A percentile compares a stretch with the other conserved stretches of the same genome.
These are phyloP conservation scores for Suillus weaverae DNA, from an alignment of 768 basidiomycete species.

Conservation along the genomic window DNA sequence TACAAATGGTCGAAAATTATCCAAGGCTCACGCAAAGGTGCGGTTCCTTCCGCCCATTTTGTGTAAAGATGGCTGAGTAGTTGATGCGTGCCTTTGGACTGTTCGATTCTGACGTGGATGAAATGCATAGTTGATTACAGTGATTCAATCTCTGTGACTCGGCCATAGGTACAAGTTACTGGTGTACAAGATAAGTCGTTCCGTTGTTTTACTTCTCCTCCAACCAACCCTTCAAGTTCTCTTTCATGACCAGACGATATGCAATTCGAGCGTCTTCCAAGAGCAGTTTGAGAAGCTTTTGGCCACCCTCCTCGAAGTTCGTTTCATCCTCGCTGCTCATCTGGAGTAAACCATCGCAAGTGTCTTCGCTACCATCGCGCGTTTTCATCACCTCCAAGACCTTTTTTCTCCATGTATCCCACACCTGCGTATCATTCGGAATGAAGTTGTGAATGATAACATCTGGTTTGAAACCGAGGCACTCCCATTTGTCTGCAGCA, in stretches of 20 bases:
- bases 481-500: neutral
- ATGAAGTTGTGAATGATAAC: slow-evolving; percentile 7
- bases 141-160: too few species aligned
- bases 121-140: too few species aligned
- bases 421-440: slow-evolving; percentile 10
- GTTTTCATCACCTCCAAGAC: neutral
- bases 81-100: too few species aligned
- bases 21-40: too few species aligned
- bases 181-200: too few species aligned
- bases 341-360: neutral
- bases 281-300: neutral
- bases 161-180: too few species aligned
- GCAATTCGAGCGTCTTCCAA: neutral
- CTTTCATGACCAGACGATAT: neutral
- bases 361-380: fast-evolving
- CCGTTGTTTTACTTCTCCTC: too few species aligned
- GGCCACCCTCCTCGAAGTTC: too few species aligned
- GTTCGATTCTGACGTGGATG: too few species aligned
- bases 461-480: neutral
- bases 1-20: too few species aligned
- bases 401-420: neutral
- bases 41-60: too few species aligned
- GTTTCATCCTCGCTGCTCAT: neutral
- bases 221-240: neutral
- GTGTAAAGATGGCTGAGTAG: too few species aligned